Evolutionary conservation across 1,284 basidiomycete species (phyloP), one percentile per base, ranked within the genome.

Genomic region (Sanguinoderma infundibulare): DNA sequence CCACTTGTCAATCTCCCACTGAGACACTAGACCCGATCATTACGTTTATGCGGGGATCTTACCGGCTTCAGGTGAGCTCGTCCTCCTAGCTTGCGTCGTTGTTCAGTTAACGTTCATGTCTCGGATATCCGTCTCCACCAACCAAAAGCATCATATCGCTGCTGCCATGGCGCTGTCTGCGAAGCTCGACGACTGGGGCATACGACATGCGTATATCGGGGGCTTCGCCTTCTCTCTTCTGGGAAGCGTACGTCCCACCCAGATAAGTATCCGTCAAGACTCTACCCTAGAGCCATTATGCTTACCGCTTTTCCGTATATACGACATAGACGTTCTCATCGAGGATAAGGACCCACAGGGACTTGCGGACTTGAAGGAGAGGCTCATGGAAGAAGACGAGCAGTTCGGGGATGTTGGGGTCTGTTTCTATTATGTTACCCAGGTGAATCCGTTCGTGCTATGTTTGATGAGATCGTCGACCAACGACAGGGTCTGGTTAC

Each of bases 251-350:
- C 67, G 74, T 26, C 68, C 72, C 7, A 77, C 74, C 36, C 58
- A 74, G 66, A 76, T 76, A 59, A 66, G 73, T 74, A 24, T 17
- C n/a, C 22, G 28, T 40, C 40, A 50, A 42, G 20, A 32, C 34
- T 7, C 20, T 15, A 7, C 1, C n/a, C 26, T 35, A 3, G 1
- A 32, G 32, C n/a, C 42, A n/a, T 36, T 24, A 32, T 44, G 22
- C 34, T 46, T 12, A 54, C 36, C 5, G 10, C 26, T 17, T 47
- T 17, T n/a, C 20, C 15, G 24, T 52, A 28, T 56, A 34, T 47
- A 75, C 72, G 75, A 76, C 69, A 75, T 77, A 59, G 75, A 77
- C 52, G 69, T 77, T n/a, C 67, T 78, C 1, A 71, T 77, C 30
- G 69, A 76, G 51, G 61, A 65, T 5, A 64, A 63, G 5, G 63